Evolutionary conservation across 1,284 basidiomycete species (phyloP).

Genomic region (Boletus putidus): DNA sequence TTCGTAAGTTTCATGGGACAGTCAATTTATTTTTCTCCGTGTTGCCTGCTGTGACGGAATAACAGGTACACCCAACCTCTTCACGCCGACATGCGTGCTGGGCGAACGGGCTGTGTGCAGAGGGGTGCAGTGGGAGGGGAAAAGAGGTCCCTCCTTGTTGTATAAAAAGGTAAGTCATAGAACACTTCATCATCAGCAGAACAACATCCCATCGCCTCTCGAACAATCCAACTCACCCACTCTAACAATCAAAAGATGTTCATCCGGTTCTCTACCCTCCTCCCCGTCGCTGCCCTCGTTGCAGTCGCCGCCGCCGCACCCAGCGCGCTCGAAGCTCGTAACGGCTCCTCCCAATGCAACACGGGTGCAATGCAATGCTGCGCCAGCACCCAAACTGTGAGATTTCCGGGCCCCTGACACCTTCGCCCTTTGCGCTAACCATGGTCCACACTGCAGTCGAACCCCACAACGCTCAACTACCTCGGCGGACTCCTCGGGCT

Average conservation of each 20-base stretch:
- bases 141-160: no score
- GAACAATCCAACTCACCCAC: not conserved
- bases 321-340: not conserved
- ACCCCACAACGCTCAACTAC: not conserved
- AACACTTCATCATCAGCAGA: not conserved
- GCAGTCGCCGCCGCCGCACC: not conserved
- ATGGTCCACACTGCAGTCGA: not conserved
- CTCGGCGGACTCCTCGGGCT: not conserved
- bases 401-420: not conserved
- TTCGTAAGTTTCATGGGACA: no score
- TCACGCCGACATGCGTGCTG: no score
- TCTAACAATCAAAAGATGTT: not conserved
- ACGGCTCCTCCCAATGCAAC: not conserved
- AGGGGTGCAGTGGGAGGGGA: no score
- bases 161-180: not conserved
- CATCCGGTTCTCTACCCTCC: not conserved
- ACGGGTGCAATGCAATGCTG: slow-evolving; percentile 16
- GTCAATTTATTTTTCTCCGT: no score
- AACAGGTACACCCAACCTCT: not conserved
- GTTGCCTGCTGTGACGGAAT: not conserved
- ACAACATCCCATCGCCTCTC: not conserved
- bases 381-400: not conserved
- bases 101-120: no score
- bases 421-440: not conserved
- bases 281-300: not conserved